Percentiles rank a stretch among this genome's conserved stretches.
Conservation (phyloP, 768 basidiomycete species). For the Phylloporus sp. region DNA sequence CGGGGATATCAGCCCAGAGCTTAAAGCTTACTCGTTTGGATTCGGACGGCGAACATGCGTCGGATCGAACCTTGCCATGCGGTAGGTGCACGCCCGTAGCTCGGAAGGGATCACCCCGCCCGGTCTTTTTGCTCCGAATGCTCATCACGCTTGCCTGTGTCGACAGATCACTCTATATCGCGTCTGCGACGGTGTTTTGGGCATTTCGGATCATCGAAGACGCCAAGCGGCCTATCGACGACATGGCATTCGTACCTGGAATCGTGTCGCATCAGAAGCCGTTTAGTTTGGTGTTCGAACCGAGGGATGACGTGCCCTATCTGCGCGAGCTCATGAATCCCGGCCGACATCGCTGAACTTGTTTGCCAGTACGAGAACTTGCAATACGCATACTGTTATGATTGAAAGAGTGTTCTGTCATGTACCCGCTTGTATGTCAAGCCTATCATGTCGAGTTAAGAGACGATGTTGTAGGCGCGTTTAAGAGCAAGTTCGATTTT, state of each 20-base stretch:
- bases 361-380: too few species aligned
- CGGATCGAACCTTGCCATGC: constrained; percentile 21
- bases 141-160: background rate
- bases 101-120: too few species aligned
- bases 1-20: constrained; percentile 44
- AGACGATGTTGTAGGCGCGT: too few species aligned
- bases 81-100: constrained; percentile 20
- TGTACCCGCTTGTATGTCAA: too few species aligned
- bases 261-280: constrained; percentile 62
- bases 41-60: constrained; percentile 41
- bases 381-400: too few species aligned
- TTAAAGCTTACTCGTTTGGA: constrained; percentile 51
- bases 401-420: too few species aligned
- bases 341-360: too few species aligned
- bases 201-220: constrained; percentile 53
- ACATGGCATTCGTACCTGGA: constrained; percentile 56
- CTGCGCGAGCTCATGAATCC: constrained; percentile 14
- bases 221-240: constrained; percentile 51
- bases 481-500: too few species aligned
- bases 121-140: too few species aligned
- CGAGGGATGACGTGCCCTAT: constrained; percentile 29
- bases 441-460: too few species aligned
- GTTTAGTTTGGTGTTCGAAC: constrained; percentile 54
- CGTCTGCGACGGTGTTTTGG: constrained; percentile 61
- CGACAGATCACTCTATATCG: constrained; percentile 56